Evolutionary conservation across 2,329 filamentous ascomycete genomes (phyloP).

Genomic region (Talaromyces sp.): DNA sequence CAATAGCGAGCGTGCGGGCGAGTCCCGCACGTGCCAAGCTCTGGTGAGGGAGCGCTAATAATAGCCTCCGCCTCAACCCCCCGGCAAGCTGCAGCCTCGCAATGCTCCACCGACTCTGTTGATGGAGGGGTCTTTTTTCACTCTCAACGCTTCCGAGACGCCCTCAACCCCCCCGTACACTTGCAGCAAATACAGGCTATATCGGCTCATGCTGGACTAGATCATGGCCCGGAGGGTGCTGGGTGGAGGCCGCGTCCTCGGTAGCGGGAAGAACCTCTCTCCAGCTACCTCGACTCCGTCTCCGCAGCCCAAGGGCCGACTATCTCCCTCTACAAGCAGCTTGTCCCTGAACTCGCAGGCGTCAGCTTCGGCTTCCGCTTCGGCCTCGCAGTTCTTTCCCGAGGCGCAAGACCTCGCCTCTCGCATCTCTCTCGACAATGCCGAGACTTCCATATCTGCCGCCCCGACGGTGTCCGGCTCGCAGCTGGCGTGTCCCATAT

Average conservation of each 20-base stretch:
- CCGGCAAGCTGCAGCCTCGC: background rate
- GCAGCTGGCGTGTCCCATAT: conserved; percentile 90
- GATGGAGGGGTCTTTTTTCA: background rate
- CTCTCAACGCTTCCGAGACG: background rate
- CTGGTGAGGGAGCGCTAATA: background rate
- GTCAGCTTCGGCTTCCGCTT: conserved; percentile 55
- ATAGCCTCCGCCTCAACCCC: conserved; percentile 6
- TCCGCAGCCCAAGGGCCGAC: conserved; percentile 36
- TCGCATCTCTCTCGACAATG: conserved; percentile 67
- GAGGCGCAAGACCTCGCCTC: conserved; percentile 73
- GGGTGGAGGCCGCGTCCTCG: conserved; percentile 86
- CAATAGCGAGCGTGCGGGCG: background rate
- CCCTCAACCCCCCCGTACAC: background rate
- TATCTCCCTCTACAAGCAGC: conserved; percentile 66
- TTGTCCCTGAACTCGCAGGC: conserved; percentile 71
- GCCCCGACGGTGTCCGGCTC: conserved; percentile 54
- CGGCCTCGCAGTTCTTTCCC: conserved; percentile 64
- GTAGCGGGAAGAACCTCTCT: conserved; percentile 76
- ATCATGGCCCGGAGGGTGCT: conserved; percentile 79
- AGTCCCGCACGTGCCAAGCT: conserved; percentile 8
- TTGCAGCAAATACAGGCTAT: conserved; percentile 5
- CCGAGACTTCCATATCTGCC: conserved; percentile 44
- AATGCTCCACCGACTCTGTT: background rate
- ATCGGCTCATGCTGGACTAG: conserved; percentile 31
- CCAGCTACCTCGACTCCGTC: conserved; percentile 49